Evolutionary conservation across 441 rosid species (phyloP), one percentile per base, ranked within the genome.

Genomic region (Arabidopsis lyrata): DNA sequence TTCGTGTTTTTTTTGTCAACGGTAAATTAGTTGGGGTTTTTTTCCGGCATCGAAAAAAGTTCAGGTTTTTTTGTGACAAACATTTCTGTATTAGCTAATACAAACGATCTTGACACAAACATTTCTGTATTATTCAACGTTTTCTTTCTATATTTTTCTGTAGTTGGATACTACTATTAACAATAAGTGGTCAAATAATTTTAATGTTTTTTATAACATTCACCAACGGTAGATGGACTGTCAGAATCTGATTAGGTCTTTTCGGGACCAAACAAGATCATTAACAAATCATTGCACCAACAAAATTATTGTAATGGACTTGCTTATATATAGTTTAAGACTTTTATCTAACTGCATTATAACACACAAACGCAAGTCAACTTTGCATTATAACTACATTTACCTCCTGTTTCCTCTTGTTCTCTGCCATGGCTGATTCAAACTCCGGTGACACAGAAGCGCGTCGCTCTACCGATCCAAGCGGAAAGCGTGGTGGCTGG

Each of bases 401-500:
- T 47, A 57, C 27, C 36, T 39, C 47, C 2, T 36, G 31, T 0
- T 50, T 74, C 27, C 29, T 38, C 42, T 35, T 61, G 3, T 35
- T 72, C 29, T 53, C 63, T 15, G 1, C 15, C 47, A 59, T 74
- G 63, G 68, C 68, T 59, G 32, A 6, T 66, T 13, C 15, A 47
- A 18, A 41, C 29, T 57, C 66, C 3, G 31, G 18, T 22, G 22
- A 63, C 11, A 44, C 15, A 20, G 81, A 82, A 77, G 47, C 68
- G 1, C 67, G 41, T 18, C n/a, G 20, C 6, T 53, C 60, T 5
- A 63, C 41, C 34, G 52, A 80, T 8, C n/a, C 5, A 13, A 36
- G 63, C 44, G 2, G 10, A 14, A 77, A 68, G 15, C 45, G 15
- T 34, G 86, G 85, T 36, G 83, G 78, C 39, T 86, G 87, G 90